These are phyloP conservation scores for Serendipita vermifera DNA, from an alignment of 768 basidiomycete species.

Conservation along the genomic window DNA sequence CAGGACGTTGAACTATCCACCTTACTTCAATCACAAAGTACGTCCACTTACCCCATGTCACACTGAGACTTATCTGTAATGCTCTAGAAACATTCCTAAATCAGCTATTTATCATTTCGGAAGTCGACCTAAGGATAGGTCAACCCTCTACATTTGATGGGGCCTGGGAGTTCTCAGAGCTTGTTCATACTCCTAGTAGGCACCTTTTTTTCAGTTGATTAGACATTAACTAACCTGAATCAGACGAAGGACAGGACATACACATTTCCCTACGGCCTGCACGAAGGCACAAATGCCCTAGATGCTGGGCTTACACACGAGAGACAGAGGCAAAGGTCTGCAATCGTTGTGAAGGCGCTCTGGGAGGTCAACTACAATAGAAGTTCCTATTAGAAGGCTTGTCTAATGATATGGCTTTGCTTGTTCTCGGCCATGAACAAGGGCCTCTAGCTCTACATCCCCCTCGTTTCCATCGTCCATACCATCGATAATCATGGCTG, in stretches of 20 bases:
- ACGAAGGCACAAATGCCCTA: slow-evolving; percentile 57
- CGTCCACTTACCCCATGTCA: not conserved
- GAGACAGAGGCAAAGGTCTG: slow-evolving; percentile 43
- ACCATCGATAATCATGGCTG: not conserved
- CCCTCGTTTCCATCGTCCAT: not conserved
- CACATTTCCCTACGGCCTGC: slow-evolving; percentile 52
- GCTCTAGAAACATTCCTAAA: slow-evolving; percentile 48
- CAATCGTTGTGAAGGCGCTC: slow-evolving; percentile 38
- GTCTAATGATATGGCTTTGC: slow-evolving; percentile 3
- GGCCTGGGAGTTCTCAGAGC: slow-evolving; percentile 38
- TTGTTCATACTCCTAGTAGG: slow-evolving; percentile 35
- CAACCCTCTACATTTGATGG: slow-evolving; percentile 16
- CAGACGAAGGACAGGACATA: slow-evolving; percentile 22
- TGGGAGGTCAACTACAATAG: not conserved
- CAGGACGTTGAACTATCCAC: slow-evolving; percentile 17
- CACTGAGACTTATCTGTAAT: not conserved
- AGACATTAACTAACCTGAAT: slow-evolving; percentile 21
- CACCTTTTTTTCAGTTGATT: slow-evolving; percentile 10
- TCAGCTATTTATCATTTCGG: slow-evolving; percentile 71
- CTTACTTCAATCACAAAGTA: not conserved
- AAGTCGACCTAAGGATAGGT: slow-evolving; percentile 35
- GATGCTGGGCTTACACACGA: slow-evolving; percentile 78
- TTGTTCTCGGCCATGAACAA: slow-evolving; percentile 1
- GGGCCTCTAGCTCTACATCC: not conserved
- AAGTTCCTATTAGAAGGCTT: too few relatives aligned